Conservation (phyloP, 2,329 filamentous ascomycete genomes). For the Clarireedia paspali region DNA sequence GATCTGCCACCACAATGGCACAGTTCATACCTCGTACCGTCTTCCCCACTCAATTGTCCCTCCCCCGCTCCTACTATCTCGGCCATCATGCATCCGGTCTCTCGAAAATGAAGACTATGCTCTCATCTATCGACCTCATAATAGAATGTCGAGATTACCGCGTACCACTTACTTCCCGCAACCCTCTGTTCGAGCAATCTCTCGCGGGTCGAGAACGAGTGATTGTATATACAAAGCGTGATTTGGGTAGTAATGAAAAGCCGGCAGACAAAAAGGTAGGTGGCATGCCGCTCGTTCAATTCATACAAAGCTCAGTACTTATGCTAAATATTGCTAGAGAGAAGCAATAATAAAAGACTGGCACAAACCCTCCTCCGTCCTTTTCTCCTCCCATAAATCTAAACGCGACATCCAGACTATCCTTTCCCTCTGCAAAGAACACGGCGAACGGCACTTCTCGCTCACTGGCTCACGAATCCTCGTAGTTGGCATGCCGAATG, state of each 20-base stretch:
- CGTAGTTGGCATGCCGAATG: slow-evolving; percentile 95
- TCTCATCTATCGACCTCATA: slow-evolving; percentile 77
- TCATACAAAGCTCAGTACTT: background rate
- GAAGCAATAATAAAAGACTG: slow-evolving; percentile 45
- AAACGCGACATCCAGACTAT: slow-evolving; percentile 34
- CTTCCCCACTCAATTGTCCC: slow-evolving; percentile 65
- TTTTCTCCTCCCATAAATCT: slow-evolving; percentile 45
- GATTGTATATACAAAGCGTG: slow-evolving; percentile 85
- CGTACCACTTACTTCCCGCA: slow-evolving; percentile 80
- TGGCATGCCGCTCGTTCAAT: background rate
- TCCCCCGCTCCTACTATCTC: slow-evolving; percentile 87
- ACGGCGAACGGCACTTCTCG: slow-evolving; percentile 43
- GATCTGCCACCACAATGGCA: slow-evolving; percentile 16
- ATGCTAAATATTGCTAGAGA: slow-evolving; percentile 28
- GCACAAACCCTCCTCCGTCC: slow-evolving; percentile 42
- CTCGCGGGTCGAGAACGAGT: slow-evolving; percentile 67
- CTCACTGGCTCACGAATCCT: slow-evolving; percentile 80
- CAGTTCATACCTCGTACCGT: slow-evolving; percentile 63
- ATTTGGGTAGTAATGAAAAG: slow-evolving; percentile 51
- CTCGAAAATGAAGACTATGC: slow-evolving; percentile 70
- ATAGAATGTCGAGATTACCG: slow-evolving; percentile 94
- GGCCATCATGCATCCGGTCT: slow-evolving; percentile 85
- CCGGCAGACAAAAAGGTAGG: slow-evolving; percentile 35
- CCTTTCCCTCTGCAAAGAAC: slow-evolving; percentile 42
- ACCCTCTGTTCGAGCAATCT: slow-evolving; percentile 77